These are phyloP conservation scores for Tulasnella sp. DNA, from an alignment of 768 basidiomycete species.

Conservation along the genomic window DNA sequence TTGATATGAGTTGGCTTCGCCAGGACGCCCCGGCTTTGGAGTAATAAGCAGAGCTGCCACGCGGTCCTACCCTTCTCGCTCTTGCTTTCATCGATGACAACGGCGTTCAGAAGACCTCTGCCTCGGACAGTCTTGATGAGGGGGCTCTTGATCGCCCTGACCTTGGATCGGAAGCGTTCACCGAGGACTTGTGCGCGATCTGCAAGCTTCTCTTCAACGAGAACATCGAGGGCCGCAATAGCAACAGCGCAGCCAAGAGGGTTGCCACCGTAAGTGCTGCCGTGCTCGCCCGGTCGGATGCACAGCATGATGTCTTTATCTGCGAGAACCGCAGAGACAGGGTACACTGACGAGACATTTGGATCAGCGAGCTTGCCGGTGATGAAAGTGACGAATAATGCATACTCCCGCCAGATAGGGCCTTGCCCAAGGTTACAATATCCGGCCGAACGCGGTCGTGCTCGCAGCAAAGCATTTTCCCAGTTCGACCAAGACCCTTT, in stretches of 20 bases:
- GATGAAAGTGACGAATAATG: conserved; percentile 26
- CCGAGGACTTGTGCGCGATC: conserved; percentile 78
- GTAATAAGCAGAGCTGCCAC: conserved; percentile 90
- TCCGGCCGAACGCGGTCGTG: conserved; percentile 88
- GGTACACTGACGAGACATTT: conserved; percentile 61
- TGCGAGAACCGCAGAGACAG: conserved; percentile 91
- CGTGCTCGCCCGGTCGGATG: conserved; percentile 93
- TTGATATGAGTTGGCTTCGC: conserved; percentile 97
- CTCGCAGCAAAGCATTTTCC: conserved; percentile 88
- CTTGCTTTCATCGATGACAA: conserved; percentile 84
- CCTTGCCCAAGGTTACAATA: conserved; percentile 90
- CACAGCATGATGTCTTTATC: conserved; percentile 90
- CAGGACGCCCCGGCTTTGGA: conserved; percentile 87
- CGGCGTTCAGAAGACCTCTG: conserved; percentile 83
- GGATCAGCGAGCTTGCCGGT: not conserved
- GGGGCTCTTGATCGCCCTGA: conserved; percentile 61
- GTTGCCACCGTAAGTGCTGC: conserved; percentile 94
- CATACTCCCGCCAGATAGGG: conserved; percentile 89
- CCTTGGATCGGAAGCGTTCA: conserved; percentile 65
- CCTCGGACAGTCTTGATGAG: conserved; percentile 79
- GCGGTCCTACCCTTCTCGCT: conserved; percentile 76
- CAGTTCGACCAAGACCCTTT: conserved; percentile 86
- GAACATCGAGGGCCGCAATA: conserved; percentile 86
- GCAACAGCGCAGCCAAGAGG: conserved; percentile 96
- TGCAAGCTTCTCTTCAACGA: conserved; percentile 79